These are phyloP conservation scores for Limonium bicolor DNA, from an alignment of 148 eudicot species.

Conservation along the genomic window DNA sequence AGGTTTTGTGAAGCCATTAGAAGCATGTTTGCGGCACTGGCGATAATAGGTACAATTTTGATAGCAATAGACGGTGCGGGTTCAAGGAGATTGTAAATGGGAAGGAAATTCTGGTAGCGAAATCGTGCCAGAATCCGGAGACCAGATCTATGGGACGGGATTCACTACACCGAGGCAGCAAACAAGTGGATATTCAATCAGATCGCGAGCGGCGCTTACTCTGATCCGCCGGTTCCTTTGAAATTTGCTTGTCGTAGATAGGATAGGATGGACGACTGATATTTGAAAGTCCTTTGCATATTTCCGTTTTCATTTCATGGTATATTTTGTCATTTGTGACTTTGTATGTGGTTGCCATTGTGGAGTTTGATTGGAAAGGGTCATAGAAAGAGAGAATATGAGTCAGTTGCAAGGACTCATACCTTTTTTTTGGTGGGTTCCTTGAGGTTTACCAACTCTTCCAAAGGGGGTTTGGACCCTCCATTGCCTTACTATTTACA, in stretches of 20 bases:
- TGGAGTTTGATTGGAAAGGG: too few species aligned
- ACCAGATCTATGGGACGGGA: slow-evolving; percentile 30
- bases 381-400: too few species aligned
- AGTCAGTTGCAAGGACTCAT: too few species aligned
- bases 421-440: too few species aligned
- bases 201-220: slow-evolving; percentile 19
- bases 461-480: too few species aligned
- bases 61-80: slow-evolving; percentile 22
- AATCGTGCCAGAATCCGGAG: slow-evolving; percentile 20
- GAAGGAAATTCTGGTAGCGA: slow-evolving; percentile 19
- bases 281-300: too few species aligned
- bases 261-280: not conserved
- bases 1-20: slow-evolving; percentile 27
- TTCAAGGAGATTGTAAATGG: slow-evolving; percentile 15
- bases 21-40: slow-evolving; percentile 30
- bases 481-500: too few species aligned
- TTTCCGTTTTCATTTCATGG: too few species aligned
- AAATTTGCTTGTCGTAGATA: slow-evolving; percentile 20
- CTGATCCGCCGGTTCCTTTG: slow-evolving; percentile 33
- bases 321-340: too few species aligned
- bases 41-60: slow-evolving; percentile 28
- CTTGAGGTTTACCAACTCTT: too few species aligned
- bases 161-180: slow-evolving; percentile 33
- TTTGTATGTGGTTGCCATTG: too few species aligned
- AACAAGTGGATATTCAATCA: slow-evolving; percentile 27